Conservation (phyloP, 352 stramenopile species). For the Globisporangium irregulare region DNA sequence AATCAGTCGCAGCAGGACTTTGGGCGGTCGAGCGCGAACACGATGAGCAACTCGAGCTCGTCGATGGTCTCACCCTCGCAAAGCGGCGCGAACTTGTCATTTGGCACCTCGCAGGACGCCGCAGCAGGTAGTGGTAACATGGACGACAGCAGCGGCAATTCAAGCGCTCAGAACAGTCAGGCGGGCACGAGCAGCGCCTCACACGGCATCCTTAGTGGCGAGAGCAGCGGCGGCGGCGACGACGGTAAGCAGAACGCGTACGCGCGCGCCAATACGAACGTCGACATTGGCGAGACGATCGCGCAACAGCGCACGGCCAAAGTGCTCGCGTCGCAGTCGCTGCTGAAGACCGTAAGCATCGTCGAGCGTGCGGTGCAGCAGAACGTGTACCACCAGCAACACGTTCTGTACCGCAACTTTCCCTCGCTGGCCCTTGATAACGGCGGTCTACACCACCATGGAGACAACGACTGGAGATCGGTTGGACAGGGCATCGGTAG, state of each 20-base stretch:
- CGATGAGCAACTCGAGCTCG: conserved; percentile 35
- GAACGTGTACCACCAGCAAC: conserved; percentile 84
- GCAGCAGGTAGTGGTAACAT: conserved; percentile 25
- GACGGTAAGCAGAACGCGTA: conserved; percentile 56
- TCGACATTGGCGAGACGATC: conserved; percentile 74
- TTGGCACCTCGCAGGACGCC: conserved; percentile 48
- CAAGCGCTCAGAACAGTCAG: conserved; percentile 38
- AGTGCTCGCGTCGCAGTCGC: conserved; percentile 52
- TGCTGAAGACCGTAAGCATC: conserved; percentile 60
- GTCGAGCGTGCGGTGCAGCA: conserved; percentile 88
- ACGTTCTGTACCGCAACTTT: conserved; percentile 84
- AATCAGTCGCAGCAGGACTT: conserved; percentile 33
- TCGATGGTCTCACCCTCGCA: conserved; percentile 40
- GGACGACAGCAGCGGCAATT: conserved; percentile 35
- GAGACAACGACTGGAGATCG: conserved; percentile 18
- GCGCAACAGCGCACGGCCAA: conserved; percentile 57
- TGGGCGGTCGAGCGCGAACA: conserved; percentile 32
- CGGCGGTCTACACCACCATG: background rate
- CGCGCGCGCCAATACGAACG: conserved; percentile 64
- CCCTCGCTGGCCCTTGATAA: conserved; percentile 27
- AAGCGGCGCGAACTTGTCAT: conserved; percentile 47
- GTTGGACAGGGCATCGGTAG: background rate
- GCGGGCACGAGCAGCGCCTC: conserved; percentile 43
- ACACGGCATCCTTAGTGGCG: conserved; percentile 36
- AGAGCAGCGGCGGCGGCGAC: conserved; percentile 29